phyloP scores from a whole-genome alignment of 1,284 basidiomycete genomes.

The Vanrija humicola region DNA sequence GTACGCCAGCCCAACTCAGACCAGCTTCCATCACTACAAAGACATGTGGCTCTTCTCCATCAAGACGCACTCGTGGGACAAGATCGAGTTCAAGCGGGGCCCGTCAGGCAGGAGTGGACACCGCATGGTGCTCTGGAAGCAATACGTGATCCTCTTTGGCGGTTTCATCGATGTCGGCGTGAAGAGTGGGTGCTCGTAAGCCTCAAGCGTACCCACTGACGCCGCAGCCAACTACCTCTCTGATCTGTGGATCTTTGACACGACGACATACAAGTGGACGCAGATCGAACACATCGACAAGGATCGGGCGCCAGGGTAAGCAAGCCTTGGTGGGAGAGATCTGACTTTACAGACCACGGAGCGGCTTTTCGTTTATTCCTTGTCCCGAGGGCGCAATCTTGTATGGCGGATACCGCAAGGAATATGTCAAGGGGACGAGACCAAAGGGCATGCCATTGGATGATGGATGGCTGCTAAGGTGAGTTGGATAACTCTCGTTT shows the following conservation, averaged over 20 bases:
- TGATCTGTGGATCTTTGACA: slow-evolving; percentile 86
- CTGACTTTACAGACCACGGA: slow-evolving; percentile 59
- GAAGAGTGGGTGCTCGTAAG: slow-evolving; percentile 55
- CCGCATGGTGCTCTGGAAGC: slow-evolving; percentile 87
- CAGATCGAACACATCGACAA: slow-evolving; percentile 69
- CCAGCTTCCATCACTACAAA: slow-evolving; percentile 84
- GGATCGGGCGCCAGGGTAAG: slow-evolving; percentile 59
- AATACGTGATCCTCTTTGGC: slow-evolving; percentile 78
- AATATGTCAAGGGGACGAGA: slow-evolving; percentile 81
- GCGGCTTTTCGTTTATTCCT: slow-evolving; percentile 82
- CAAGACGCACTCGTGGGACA: slow-evolving; percentile 70
- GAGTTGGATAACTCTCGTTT: slow-evolving; percentile 18
- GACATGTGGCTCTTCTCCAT: slow-evolving; percentile 56
- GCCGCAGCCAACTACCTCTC: slow-evolving; percentile 70
- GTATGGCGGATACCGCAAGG: slow-evolving; percentile 91
- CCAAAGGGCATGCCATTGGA: slow-evolving; percentile 82
- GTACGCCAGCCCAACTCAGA: slow-evolving; percentile 80
- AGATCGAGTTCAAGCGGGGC: slow-evolving; percentile 78
- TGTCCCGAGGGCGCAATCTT: slow-evolving; percentile 75
- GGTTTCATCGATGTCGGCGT: slow-evolving; percentile 81
- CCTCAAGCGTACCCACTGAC: neutral
- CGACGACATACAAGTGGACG: slow-evolving; percentile 80
- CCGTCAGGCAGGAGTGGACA: slow-evolving; percentile 82
- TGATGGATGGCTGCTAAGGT: slow-evolving; percentile 88
- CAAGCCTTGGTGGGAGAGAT: neutral